phyloP scores from a whole-genome alignment of 2,329 filamentous ascomycete genomes.

The Aspergillus pseudonomiae region DNA sequence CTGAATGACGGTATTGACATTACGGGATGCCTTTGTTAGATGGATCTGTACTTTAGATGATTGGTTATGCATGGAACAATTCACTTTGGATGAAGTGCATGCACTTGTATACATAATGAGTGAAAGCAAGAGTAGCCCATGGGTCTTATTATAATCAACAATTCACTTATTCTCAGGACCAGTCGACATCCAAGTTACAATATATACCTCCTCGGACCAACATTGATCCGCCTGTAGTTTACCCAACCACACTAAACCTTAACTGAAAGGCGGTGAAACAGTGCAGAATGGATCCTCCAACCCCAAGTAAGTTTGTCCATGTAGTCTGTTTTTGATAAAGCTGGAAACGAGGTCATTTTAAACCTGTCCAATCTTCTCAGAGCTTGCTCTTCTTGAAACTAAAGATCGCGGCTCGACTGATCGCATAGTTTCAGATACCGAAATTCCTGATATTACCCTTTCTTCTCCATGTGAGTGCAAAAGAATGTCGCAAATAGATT shows the following conservation, averaged over 20 bases:
- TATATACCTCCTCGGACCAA: conserved; percentile 4
- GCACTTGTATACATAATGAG: not conserved
- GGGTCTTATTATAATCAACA: too few species aligned
- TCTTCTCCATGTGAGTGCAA: conserved; percentile 17
- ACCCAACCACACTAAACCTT: conserved; percentile 11
- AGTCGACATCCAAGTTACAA: too few species aligned
- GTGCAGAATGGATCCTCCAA: conserved; percentile 32
- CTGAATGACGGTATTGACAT: conserved; percentile 15
- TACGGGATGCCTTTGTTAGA: conserved; percentile 10
- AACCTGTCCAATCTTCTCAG: conserved; percentile 10
- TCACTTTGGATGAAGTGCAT: not conserved
- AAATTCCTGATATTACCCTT: conserved; percentile 18
- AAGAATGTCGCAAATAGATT: conserved; percentile 7
- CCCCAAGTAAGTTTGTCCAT: conserved; percentile 24
- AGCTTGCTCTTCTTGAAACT: conserved; percentile 14
- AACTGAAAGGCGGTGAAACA: conserved; percentile 28
- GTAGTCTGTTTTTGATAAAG: conserved; percentile 8
- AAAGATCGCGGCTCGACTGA: conserved; percentile 5
- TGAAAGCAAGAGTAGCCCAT: not conserved
- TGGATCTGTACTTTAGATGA: conserved; percentile 7
- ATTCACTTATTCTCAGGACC: not conserved
- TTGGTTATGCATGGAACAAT: not conserved
- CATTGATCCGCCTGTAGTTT: conserved; percentile 8
- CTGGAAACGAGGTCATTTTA: conserved; percentile 7
- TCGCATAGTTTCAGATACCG: conserved; percentile 10